phyloP scores from a whole-genome alignment of 176 grass and related monocot genomes.

The Alopecurus myosuroides region DNA sequence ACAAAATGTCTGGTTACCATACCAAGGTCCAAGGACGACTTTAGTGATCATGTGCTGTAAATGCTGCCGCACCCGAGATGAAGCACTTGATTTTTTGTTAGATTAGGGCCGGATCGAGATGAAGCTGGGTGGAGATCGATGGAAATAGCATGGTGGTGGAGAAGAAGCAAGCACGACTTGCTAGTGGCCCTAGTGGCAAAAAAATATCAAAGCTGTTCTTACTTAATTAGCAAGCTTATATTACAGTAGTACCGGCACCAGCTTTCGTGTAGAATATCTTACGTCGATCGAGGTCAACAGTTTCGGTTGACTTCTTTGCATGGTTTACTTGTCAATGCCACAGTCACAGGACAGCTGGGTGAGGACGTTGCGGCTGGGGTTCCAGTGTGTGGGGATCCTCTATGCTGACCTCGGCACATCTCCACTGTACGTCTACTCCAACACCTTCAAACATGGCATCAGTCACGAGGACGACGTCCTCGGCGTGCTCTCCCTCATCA shows the following conservation, averaged over 20 bases:
- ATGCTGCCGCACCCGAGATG: no score
- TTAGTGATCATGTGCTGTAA: no score
- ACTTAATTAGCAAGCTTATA: no score
- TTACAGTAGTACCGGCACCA: background rate
- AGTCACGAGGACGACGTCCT: slow-evolving; percentile 36
- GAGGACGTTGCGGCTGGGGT: slow-evolving; percentile 39
- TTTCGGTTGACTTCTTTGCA: background rate
- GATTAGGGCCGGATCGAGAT: no score
- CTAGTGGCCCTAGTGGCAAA: background rate
- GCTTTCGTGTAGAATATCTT: background rate
- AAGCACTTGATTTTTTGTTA: no score
- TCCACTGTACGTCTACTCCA: slow-evolving; percentile 61
- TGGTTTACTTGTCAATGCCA: no score
- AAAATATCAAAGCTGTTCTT: background rate
- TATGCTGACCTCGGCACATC: slow-evolving; percentile 64
- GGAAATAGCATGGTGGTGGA: background rate
- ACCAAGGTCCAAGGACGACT: no score
- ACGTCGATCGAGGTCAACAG: background rate
- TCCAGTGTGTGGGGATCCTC: slow-evolving; percentile 65
- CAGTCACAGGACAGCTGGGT: slow-evolving; percentile 46
- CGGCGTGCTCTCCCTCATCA: slow-evolving; percentile 61
- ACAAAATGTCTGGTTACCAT: no score
- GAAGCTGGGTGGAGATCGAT: background rate
- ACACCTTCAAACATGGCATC: slow-evolving; percentile 46
- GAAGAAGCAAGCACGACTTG: background rate